These are phyloP conservation scores for Neovahlkampfia damariscottae DNA, from an alignment of 78 protist genomes.

Conservation along the genomic window DNA sequence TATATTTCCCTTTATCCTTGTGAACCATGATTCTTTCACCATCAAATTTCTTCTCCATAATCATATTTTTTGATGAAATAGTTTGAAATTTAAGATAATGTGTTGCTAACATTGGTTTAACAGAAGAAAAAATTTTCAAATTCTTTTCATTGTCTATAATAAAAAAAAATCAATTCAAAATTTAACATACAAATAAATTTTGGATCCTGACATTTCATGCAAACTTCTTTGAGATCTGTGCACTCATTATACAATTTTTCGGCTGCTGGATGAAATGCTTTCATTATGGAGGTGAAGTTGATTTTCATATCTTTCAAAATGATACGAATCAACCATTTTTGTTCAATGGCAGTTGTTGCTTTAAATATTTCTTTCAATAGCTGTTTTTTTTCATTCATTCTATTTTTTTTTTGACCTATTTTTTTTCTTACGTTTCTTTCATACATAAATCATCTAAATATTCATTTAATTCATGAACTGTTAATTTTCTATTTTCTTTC, in stretches of 20 bases:
- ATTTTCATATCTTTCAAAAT: conserved; percentile 51
- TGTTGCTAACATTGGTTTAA: conserved; percentile 81
- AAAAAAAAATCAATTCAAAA: neutral
- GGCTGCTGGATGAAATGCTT: conserved; percentile 55
- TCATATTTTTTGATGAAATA: conserved; percentile 3
- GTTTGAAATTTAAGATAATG: conserved; percentile 13
- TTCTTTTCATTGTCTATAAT: neutral
- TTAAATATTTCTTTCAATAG: conserved; percentile 24
- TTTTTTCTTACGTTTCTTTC: conserved; percentile 14
- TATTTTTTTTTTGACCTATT: conserved; percentile 13
- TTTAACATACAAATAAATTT: neutral
- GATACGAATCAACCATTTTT: conserved; percentile 73
- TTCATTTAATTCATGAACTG: conserved; percentile 41
- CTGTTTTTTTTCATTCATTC: conserved; percentile 13
- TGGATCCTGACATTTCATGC: conserved; percentile 21
- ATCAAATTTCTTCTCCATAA: conserved; percentile 65
- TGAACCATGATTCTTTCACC: conserved; percentile 78
- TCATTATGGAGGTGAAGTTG: conserved; percentile 32
- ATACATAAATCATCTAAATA: conserved; percentile 38
- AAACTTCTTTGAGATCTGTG: neutral
- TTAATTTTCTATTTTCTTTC: neutral
- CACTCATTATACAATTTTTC: conserved; percentile 25
- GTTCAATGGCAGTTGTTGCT: conserved; percentile 47
- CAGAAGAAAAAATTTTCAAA: conserved; percentile 32
- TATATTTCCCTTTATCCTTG: conserved; percentile 6